Percentiles rank a stretch among this genome's conserved stretches.
These are phyloP conservation scores for Trichoderma reesei DNA, from an alignment of 495 filamentous ascomycete genomes.

Conservation along the genomic window DNA sequence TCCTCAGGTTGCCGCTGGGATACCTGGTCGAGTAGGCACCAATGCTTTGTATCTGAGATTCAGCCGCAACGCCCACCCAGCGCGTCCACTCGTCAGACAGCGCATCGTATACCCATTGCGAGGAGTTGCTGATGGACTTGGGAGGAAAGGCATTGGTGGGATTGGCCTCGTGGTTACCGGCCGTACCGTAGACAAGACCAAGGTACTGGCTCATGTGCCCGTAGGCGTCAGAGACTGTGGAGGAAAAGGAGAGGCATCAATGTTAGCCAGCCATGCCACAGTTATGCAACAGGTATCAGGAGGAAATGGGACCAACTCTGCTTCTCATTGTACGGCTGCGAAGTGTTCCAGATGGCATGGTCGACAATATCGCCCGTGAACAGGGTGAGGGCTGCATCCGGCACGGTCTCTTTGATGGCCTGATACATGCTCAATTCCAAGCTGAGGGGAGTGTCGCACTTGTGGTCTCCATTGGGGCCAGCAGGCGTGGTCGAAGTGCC, in stretches of 20 bases:
- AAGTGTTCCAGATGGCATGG: slow-evolving; percentile 33
- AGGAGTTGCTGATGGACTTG: slow-evolving; percentile 21
- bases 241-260: no score
- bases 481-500: slow-evolving; percentile 36
- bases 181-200: slow-evolving; percentile 36
- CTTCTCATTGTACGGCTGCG: slow-evolving; percentile 9
- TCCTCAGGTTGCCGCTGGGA: slow-evolving; percentile 33
- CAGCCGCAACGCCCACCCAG: slow-evolving; percentile 33
- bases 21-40: slow-evolving; percentile 42
- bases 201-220: slow-evolving; percentile 27
- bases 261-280: neutral
- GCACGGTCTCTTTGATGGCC: slow-evolving; percentile 33
- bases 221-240: slow-evolving; percentile 35
- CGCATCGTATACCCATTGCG: slow-evolving; percentile 44
- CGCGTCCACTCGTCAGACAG: slow-evolving; percentile 35
- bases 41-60: slow-evolving; percentile 26
- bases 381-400: slow-evolving; percentile 31
- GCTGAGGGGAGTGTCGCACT: slow-evolving; percentile 40
- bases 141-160: slow-evolving; percentile 44
- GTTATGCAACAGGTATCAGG: slow-evolving; percentile 14
- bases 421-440: slow-evolving; percentile 45
- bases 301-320: neutral
- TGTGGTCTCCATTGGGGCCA: slow-evolving; percentile 35
- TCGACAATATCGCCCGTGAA: slow-evolving; percentile 43
- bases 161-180: slow-evolving; percentile 47